Conservation (phyloP, 768 basidiomycete species). For the Psilocybe azurescens region DNA sequence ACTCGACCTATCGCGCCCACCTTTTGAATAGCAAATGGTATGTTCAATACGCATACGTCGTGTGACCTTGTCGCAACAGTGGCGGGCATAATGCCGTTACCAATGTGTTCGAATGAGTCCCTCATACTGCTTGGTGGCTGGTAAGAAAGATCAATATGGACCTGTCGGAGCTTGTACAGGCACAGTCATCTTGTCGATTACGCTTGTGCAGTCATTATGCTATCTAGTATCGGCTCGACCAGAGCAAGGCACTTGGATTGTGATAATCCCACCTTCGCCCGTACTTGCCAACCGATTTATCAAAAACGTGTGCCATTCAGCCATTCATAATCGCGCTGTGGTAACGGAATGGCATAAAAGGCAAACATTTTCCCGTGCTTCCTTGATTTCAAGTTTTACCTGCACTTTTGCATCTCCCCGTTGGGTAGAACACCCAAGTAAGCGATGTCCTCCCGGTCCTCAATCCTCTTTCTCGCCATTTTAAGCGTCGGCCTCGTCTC, state of each 20-base stretch:
- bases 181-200: background rate
- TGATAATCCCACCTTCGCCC: background rate
- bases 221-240: background rate
- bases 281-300: background rate
- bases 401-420: background rate
- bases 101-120: background rate
- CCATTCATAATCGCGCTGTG: background rate
- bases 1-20: background rate
- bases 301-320: conserved; percentile 5
- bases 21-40: background rate
- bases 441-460: conserved; percentile 9
- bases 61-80: background rate
- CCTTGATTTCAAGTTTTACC: background rate
- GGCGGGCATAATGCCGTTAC: background rate
- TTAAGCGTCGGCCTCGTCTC: conserved; percentile 23
- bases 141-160: background rate
- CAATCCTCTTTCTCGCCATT: conserved; percentile 25
- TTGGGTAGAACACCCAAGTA: background rate
- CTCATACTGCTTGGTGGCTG: background rate
- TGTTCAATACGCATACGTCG: background rate
- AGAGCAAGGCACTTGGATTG: background rate
- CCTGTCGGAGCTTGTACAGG: background rate
- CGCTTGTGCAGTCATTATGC: background rate
- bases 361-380: background rate
- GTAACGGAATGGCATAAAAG: background rate